These are phyloP conservation scores for Pseudomonodictys pantanalensis DNA, from an alignment of 495 filamentous ascomycete genomes.

Conservation along the genomic window DNA sequence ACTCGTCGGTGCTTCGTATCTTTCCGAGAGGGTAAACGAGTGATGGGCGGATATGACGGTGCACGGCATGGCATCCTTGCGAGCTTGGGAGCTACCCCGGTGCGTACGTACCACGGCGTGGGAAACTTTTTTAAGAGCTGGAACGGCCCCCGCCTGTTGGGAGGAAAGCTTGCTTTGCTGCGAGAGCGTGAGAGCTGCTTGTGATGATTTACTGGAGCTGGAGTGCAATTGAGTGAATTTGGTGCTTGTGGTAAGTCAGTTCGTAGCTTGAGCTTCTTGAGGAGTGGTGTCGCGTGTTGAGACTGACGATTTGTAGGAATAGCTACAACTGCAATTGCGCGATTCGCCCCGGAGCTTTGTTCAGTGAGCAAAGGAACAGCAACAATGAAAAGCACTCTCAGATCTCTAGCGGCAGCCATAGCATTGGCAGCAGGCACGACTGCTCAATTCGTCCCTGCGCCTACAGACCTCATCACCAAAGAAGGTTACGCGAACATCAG, in stretches of 20 bases:
- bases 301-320: too few relatives aligned
- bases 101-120: background rate
- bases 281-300: too few relatives aligned
- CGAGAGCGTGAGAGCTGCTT: background rate
- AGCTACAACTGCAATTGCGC: too few relatives aligned
- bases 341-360: too few relatives aligned
- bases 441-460: conserved; percentile 60
- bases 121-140: background rate
- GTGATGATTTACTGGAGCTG: too few relatives aligned
- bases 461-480: conserved; percentile 51
- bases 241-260: too few relatives aligned
- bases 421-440: conserved; percentile 20
- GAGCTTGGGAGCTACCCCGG: background rate
- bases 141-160: background rate
- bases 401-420: background rate
- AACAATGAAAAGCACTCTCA: background rate
- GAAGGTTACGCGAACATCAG: conserved; percentile 51
- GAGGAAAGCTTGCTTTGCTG: background rate
- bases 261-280: too few relatives aligned
- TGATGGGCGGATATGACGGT: background rate
- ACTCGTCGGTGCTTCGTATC: background rate
- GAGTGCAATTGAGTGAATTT: too few relatives aligned
- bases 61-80: background rate
- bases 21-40: background rate
- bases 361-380: too few relatives aligned